Conservation (phyloP, 2,329 filamentous ascomycete species). For the Venturia oleaginea region DNA sequence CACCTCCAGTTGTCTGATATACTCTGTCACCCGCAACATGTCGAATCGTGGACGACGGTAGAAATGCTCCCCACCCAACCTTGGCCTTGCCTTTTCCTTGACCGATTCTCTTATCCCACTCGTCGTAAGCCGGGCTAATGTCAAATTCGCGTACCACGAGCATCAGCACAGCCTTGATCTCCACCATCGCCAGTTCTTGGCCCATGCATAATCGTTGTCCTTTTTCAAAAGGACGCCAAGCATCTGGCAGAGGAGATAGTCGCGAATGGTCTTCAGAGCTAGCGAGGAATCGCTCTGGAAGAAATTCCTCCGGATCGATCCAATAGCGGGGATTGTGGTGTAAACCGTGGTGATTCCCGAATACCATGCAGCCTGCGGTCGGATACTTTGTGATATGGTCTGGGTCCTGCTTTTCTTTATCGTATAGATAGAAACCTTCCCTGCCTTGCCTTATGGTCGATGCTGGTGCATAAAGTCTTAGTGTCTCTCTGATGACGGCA, state of each 20-base stretch:
- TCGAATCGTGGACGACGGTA: not conserved
- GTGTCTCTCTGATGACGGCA: constrained; percentile 28
- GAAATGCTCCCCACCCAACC: not conserved
- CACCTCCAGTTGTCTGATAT: not conserved
- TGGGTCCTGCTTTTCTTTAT: not conserved
- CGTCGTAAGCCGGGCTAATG: constrained; percentile 24
- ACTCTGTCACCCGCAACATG: not conserved
- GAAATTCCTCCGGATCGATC: constrained; percentile 19
- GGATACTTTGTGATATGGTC: constrained; percentile 17
- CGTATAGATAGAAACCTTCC: not conserved
- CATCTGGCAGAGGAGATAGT: constrained; percentile 17
- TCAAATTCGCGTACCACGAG: constrained; percentile 43
- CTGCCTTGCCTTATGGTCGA: constrained; percentile 5
- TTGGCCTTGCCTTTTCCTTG: not conserved
- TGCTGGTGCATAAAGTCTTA: constrained; percentile 25
- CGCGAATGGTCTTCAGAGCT: not conserved
- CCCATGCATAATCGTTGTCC: constrained; percentile 50
- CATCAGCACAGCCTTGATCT: constrained; percentile 42
- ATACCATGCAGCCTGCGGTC: constrained; percentile 13
- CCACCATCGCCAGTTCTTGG: constrained; percentile 47
- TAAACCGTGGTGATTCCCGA: constrained; percentile 16
- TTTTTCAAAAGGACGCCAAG: constrained; percentile 47
- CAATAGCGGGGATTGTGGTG: constrained; percentile 19
- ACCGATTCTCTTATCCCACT: not conserved
- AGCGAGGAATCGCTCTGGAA: constrained; percentile 20